Evolutionary conservation across 225 moss, liverwort and hornwort genomes (phyloP), one percentile per base, ranked within the genome.

Genomic region (Antitrichia curtipendula): DNA sequence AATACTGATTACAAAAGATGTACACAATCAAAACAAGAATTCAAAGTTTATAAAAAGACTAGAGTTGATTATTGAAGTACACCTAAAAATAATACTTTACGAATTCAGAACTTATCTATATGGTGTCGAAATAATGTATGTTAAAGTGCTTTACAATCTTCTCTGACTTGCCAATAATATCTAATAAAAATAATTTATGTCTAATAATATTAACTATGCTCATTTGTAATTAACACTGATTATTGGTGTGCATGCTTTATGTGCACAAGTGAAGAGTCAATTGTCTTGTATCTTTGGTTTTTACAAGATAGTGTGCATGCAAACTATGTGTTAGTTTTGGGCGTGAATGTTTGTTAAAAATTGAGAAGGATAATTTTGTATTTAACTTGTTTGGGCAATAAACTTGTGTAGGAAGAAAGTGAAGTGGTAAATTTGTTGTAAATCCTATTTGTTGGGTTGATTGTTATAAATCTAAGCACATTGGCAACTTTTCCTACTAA

Each of bases 1-100:
- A 13, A 2, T 38, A 38, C 13, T 38, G 7, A 68, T 68, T n/a
- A 6, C 0, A 21, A 0, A 22, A 38, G 38, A 22, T n/a, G 22
- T 13, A 68, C 23, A 12, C 1, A 68, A 38, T 68, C 23, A 38
- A 38, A 68, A 23, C 4, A 22, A n/a, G n/a, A n/a, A n/a, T n/a
- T 38, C 7, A 68, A 38, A 38, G 22, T 12, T 21, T 21, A 36
- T 2, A 20, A 36, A 20, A 65, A n/a, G 20, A 22, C 7, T 66
- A n/a, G n/a, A n/a, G 66, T n/a, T 66, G n/a, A 7, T n/a, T 66
- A 66, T 10, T 34, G 3, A 21, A 53, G 8, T 34, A 34, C 17
- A 63, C 9, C 6, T 10, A 17, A 4, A 65, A 0, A 10, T 0
- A 36, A 20, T n/a, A 21, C 19, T 64, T 36, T 20, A 4, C 20